phyloP scores from a whole-genome alignment of 495 filamentous ascomycete genomes.

The Tuber melanosporum region DNA sequence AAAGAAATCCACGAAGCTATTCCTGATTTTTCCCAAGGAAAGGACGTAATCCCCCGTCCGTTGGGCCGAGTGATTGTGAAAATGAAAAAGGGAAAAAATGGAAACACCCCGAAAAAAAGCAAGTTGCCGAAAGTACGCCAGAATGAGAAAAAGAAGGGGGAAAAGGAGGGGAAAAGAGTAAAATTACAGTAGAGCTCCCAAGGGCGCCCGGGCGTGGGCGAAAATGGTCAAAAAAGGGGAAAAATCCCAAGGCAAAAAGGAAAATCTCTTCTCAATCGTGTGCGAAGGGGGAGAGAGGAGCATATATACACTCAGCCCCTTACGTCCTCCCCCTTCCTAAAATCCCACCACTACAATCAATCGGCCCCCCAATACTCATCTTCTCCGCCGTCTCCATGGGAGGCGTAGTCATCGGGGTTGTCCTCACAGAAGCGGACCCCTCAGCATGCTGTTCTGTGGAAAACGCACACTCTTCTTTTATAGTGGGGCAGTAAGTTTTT shows the following conservation, averaged over 20 bases:
- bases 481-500: constrained; percentile 53
- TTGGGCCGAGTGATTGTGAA: constrained; percentile 15
- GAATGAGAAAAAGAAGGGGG: constrained; percentile 11
- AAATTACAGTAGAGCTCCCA: background rate
- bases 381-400: background rate
- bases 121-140: constrained; percentile 10
- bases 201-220: background rate
- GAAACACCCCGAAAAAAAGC: constrained; percentile 16
- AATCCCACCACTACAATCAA: constrained; percentile 23
- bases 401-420: background rate
- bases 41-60: constrained; percentile 7
- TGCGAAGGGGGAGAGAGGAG: constrained; percentile 14
- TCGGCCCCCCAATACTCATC: background rate
- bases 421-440: background rate
- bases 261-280: background rate
- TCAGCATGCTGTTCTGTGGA: background rate
- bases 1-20: constrained; percentile 10
- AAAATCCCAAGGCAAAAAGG: constrained; percentile 17
- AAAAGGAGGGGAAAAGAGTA: constrained; percentile 22
- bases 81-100: constrained; percentile 9
- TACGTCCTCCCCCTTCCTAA: constrained; percentile 1
- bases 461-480: constrained; percentile 48
- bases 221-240: background rate
- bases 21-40: constrained; percentile 20
- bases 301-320: constrained; percentile 20